Conservation (phyloP, 805 yeast genomes). For the Kodamaea fukazawae region DNA sequence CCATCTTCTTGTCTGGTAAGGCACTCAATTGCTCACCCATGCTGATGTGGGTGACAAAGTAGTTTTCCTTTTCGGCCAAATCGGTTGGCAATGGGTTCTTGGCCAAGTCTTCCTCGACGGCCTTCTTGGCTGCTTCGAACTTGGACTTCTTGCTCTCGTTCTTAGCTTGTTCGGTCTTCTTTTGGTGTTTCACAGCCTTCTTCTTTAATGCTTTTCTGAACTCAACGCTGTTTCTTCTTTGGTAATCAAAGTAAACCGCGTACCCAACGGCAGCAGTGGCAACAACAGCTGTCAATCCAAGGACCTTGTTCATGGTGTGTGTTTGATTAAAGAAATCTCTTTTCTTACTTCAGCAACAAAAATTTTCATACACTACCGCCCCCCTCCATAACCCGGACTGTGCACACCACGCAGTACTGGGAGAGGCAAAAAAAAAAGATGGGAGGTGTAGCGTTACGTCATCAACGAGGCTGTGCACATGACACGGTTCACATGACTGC, state of each 20-base stretch:
- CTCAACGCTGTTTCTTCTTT: constrained; percentile 76
- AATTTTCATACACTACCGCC: constrained; percentile 5
- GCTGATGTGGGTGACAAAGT: constrained; percentile 80
- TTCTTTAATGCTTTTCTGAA: constrained; percentile 77
- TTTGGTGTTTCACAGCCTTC: constrained; percentile 59
- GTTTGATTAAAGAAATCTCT: background rate
- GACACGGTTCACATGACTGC: constrained; percentile 4
- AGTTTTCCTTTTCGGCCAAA: constrained; percentile 65
- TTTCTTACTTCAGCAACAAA: constrained; percentile 1
- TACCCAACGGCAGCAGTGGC: constrained; percentile 66
- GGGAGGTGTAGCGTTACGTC: too few relatives aligned
- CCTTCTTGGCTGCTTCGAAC: constrained; percentile 57
- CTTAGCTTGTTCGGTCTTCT: constrained; percentile 50
- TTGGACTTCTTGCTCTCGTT: constrained; percentile 59
- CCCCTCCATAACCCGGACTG: too few relatives aligned
- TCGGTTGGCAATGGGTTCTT: constrained; percentile 75
- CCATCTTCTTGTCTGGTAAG: constrained; percentile 64
- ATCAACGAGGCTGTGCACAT: too few relatives aligned
- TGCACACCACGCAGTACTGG: background rate
- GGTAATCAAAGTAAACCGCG: constrained; percentile 87
- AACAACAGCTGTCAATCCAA: constrained; percentile 40
- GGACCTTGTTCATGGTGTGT: constrained; percentile 25
- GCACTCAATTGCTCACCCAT: constrained; percentile 78
- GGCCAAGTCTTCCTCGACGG: constrained; percentile 61
- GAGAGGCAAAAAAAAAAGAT: too few relatives aligned